Base-by-base conservation (phyloP, 2,329 filamentous ascomycete species). In the Dactylonectria macrodidyma region DNA sequence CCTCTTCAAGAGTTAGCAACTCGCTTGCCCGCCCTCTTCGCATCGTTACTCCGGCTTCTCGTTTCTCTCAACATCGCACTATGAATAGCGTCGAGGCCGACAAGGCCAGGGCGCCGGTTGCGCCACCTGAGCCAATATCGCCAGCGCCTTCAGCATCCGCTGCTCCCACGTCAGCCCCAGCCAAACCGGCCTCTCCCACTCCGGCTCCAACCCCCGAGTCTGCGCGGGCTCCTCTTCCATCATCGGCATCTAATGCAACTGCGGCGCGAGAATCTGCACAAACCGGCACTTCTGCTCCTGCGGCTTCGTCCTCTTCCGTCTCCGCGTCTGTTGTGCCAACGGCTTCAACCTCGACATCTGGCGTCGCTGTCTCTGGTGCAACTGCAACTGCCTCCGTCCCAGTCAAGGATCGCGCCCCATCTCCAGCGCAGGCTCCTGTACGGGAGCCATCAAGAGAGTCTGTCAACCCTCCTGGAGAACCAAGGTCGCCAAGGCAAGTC, bases 91-190 rank as follows among this genome's bases (percentile, higher is more conserved):
- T 63, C 61, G 71, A 74, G 62, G 62, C 62, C 62, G 74, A 76
- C 66, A 73, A 75, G 69, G 71, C 72, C 67, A 75, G 70, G 69
- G 72, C 67, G 63, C 57, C 69, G 41, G 69, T 70, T 75, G 73
- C 72, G 68, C 72, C 75, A 69, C 65, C 71, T 69, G 72, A 74
- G 65, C 74, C 74, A 70, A 75, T 75, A 70, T 76, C 74, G 59
- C 73, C 74, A 62, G 74, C 72, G 41, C 71, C 72, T 48, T 75
- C 75, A 67, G 68, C 71, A 50, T 62, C 72, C 38, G 65, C 68
- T 64, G 65, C 59, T 67, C 66, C 69, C 51, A 69, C 72, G 62
- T 64, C 68, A 59, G 63, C 69, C 60, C 63, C 69, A 62, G 64
- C 69, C 10, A 68, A 65, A 65, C 64, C 65, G 54, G 68, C 68